Evolutionary conservation across 2,329 filamentous ascomycete genomes (phyloP).

Genomic region (Aschersonia sp.): DNA sequence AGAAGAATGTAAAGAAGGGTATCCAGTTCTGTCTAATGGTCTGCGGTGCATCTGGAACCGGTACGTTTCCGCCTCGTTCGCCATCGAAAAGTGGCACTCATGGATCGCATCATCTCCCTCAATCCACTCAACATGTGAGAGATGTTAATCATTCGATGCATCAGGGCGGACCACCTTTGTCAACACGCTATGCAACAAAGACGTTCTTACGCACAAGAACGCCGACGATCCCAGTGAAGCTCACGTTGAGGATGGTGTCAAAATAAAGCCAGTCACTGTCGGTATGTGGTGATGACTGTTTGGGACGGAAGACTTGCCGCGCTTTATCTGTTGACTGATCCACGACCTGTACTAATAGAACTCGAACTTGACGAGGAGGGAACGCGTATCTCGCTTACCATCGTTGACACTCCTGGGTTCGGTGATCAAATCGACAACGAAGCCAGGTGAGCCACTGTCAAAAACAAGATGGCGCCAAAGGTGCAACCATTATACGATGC

Average conservation of each 20-base stretch:
- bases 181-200: conserved; percentile 96
- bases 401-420: conserved; percentile 96
- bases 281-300: conserved; percentile 35
- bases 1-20: conserved; percentile 99
- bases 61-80: conserved; percentile 35
- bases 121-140: background rate
- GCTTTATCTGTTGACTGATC: too few relatives aligned
- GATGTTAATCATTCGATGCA: background rate
- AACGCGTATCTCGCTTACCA: conserved; percentile 93
- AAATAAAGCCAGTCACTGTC: conserved; percentile 97
- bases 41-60: conserved; percentile 95
- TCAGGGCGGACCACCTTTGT: conserved; percentile 94
- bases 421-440: conserved; percentile 99
- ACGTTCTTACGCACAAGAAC: conserved; percentile 82
- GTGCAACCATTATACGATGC: background rate
- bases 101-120: background rate
- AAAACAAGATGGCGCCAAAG: background rate
- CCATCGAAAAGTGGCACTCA: background rate
- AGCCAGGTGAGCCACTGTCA: conserved; percentile 53
- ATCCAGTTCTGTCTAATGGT: conserved; percentile 99
- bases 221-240: conserved; percentile 78
- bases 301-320: too few relatives aligned
- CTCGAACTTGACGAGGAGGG: conserved; percentile 96
- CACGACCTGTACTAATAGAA: conserved; percentile 33
- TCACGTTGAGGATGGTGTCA: conserved; percentile 90